Percentiles rank a stretch among this genome's conserved stretches.
Evolutionary conservation across 805 yeast species (phyloP).

Genomic region (Torulaspora franciscae): DNA sequence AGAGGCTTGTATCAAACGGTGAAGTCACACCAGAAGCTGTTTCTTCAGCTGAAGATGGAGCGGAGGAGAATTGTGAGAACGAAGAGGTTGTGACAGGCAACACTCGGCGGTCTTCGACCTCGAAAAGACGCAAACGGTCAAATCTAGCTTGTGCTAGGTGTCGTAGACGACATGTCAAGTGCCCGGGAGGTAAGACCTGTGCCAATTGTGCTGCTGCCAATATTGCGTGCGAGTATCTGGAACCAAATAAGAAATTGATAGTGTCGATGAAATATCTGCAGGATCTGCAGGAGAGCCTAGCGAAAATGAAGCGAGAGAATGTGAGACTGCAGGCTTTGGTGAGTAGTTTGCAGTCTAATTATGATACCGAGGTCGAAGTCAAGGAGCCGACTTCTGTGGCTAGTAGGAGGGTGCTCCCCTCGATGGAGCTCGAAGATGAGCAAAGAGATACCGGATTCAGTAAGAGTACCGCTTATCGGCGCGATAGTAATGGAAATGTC

Average conservation of each 20-base stretch:
- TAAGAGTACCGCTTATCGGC: constrained; percentile 9
- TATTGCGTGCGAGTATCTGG: constrained; percentile 62
- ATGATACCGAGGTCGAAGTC: background rate
- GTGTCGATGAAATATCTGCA: constrained; percentile 67
- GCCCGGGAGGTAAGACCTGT: constrained; percentile 78
- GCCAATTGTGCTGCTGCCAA: constrained; percentile 52
- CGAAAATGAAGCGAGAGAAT: constrained; percentile 61
- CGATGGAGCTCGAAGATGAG: constrained; percentile 1
- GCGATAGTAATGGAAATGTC: background rate
- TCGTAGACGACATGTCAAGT: constrained; percentile 64
- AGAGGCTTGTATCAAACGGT: too few relatives aligned
- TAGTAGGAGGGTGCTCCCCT: background rate
- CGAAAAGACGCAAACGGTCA: constrained; percentile 22
- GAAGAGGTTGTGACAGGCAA: constrained; percentile 7
- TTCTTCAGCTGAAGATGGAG: background rate
- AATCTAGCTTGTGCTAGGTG: constrained; percentile 54
- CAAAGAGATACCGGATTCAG: constrained; percentile 11
- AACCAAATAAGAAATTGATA: constrained; percentile 66
- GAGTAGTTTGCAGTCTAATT: constrained; percentile 1
- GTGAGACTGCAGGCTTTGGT: constrained; percentile 45
- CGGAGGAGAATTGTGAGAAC: constrained; percentile 4
- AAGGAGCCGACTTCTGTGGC: background rate
- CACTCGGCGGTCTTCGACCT: constrained; percentile 4
- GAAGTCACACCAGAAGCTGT: too few relatives aligned
- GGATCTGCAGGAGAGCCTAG: constrained; percentile 62